phyloP scores from a whole-genome alignment of 768 basidiomycete genomes.

The Clitopilus hobsonii region DNA sequence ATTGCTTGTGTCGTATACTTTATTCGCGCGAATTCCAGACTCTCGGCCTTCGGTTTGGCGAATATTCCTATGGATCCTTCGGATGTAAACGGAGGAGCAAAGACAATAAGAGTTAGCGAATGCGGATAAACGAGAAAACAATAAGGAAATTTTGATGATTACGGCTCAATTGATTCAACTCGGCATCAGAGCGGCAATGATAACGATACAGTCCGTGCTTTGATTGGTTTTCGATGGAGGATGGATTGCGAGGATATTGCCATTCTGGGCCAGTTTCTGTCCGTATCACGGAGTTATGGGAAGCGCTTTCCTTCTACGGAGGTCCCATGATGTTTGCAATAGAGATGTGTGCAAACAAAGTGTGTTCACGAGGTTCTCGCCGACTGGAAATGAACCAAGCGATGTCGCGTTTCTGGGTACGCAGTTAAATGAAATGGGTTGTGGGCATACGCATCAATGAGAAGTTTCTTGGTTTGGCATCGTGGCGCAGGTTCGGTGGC shows the following conservation, averaged over 20 bases:
- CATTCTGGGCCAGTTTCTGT: background rate
- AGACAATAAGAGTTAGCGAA: background rate
- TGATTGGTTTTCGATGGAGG: background rate
- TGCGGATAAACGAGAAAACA: slow-evolving; percentile 3
- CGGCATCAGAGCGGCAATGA: slow-evolving; percentile 8
- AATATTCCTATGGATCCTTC: slow-evolving; percentile 1
- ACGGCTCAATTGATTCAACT: slow-evolving; percentile 1
- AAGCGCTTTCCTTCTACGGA: background rate
- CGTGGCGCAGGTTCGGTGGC: background rate
- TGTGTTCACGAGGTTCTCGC: background rate
- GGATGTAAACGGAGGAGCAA: background rate
- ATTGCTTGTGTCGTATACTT: background rate
- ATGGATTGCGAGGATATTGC: background rate
- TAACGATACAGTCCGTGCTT: background rate
- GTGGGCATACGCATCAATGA: background rate
- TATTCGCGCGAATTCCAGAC: background rate
- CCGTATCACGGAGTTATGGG: background rate
- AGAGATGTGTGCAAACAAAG: background rate
- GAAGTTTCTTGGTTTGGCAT: background rate
- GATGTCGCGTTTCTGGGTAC: background rate
- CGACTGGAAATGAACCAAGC: background rate
- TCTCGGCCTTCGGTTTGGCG: background rate
- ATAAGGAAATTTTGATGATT: slow-evolving; percentile 9
- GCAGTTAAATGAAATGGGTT: background rate
- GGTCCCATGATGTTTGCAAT: background rate